Evolutionary conservation across 208 protist species (phyloP).

Genomic region (Trichomonas tenax): DNA sequence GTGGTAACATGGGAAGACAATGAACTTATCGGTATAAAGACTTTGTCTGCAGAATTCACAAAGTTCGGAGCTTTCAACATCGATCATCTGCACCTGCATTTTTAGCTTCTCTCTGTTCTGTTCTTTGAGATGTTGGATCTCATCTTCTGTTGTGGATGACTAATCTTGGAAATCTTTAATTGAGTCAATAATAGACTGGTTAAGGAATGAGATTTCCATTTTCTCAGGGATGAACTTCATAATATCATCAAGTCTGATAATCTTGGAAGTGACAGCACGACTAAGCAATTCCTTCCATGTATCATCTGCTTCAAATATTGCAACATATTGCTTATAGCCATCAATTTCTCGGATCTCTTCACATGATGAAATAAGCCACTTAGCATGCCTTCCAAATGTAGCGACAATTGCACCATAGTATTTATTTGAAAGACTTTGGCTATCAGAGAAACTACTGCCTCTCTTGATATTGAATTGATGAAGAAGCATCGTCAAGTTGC

Average conservation of each 20-base stretch:
- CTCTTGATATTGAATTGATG: background rate
- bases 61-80: background rate
- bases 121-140: background rate
- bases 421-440: background rate
- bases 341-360: background rate
- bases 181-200: background rate
- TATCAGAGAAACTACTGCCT: background rate
- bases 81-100: background rate
- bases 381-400: background rate
- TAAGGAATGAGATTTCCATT: background rate
- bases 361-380: background rate
- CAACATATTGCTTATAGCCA: background rate
- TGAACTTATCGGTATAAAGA: background rate
- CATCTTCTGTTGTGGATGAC: background rate
- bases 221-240: background rate
- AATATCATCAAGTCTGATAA: background rate
- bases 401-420: background rate
- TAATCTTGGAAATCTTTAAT: background rate
- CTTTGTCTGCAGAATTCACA: background rate
- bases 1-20: background rate
- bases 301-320: background rate
- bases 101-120: background rate
- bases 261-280: background rate
- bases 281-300: background rate
- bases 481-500: background rate